A percentile compares a stretch with the other conserved stretches of the same genome.
phyloP scores from a whole-genome alignment of 192 early-diverging fungal genomes.

The Allomyces arbusculus region DNA sequence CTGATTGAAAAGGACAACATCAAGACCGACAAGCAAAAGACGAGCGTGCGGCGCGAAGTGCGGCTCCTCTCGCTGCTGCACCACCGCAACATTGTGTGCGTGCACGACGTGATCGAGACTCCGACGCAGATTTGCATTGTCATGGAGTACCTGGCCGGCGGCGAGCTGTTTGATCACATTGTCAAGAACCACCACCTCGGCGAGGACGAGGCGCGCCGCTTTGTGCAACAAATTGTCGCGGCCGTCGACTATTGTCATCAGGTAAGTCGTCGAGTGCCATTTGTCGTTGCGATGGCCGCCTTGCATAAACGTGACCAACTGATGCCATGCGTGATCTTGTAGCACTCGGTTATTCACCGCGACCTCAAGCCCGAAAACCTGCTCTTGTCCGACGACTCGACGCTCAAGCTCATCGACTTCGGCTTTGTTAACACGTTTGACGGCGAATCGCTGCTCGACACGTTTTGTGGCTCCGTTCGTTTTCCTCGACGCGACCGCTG shows the following conservation, averaged over 20 bases:
- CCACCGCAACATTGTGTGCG: slow-evolving; percentile 32
- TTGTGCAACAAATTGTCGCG: slow-evolving; percentile 28
- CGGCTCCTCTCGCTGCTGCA: slow-evolving; percentile 20
- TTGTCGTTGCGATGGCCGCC: no score
- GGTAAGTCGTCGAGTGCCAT: slow-evolving; percentile 8
- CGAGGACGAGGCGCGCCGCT: slow-evolving; percentile 22
- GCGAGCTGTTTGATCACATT: slow-evolving; percentile 36
- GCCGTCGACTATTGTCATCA: slow-evolving; percentile 30
- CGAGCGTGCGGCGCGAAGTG: slow-evolving; percentile 25
- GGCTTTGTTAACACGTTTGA: slow-evolving; percentile 36
- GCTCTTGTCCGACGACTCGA: slow-evolving; percentile 21
- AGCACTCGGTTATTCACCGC: slow-evolving; percentile 37
- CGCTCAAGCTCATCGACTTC: slow-evolving; percentile 35
- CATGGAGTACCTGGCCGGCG: slow-evolving; percentile 34
- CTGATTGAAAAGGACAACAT: slow-evolving; percentile 30
- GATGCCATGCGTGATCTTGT: neutral
- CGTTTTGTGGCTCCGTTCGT: slow-evolving; percentile 34
- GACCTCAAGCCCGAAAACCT: slow-evolving; percentile 46
- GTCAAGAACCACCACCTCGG: slow-evolving; percentile 21
- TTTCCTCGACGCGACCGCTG: neutral
- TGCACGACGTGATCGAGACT: slow-evolving; percentile 26
- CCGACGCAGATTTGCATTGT: slow-evolving; percentile 30
- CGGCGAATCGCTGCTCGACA: slow-evolving; percentile 29
- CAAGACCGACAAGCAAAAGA: slow-evolving; percentile 27
- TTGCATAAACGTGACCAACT: neutral